Evolutionary conservation across 306 rosid genomes (phyloP).

Genomic region (Castanea crenata): DNA sequence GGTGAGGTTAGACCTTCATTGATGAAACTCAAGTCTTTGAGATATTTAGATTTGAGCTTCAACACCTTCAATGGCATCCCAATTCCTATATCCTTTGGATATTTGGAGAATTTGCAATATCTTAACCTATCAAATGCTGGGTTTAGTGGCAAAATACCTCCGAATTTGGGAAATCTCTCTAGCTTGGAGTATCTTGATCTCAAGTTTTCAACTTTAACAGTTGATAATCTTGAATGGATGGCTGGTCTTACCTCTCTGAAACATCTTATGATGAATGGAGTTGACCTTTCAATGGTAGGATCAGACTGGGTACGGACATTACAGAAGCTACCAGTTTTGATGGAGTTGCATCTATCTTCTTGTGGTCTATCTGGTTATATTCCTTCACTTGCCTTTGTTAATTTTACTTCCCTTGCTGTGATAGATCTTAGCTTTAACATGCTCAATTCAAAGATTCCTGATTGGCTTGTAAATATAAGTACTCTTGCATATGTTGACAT

Average conservation of each 20-base stretch:
- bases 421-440: slow-evolving; percentile 22
- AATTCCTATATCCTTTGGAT: slow-evolving; percentile 35
- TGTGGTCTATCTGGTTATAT: slow-evolving; percentile 22
- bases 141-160: slow-evolving; percentile 33
- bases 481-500: slow-evolving; percentile 29
- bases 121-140: slow-evolving; percentile 44
- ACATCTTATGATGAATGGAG: slow-evolving; percentile 33
- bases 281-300: slow-evolving; percentile 37
- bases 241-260: slow-evolving; percentile 34
- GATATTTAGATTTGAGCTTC: slow-evolving; percentile 43
- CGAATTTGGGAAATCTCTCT: slow-evolving; percentile 37
- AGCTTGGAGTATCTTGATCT: slow-evolving; percentile 37
- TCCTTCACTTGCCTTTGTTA: slow-evolving; percentile 18
- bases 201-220: neutral
- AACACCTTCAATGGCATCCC: slow-evolving; percentile 32
- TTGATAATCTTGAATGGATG: slow-evolving; percentile 29
- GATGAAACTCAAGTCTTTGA: slow-evolving; percentile 34
- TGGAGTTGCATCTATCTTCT: slow-evolving; percentile 30
- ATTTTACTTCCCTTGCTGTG: slow-evolving; percentile 44
- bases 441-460: slow-evolving; percentile 35
- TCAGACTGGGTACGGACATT: slow-evolving; percentile 28
- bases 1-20: slow-evolving; percentile 44
- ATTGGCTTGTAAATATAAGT: slow-evolving; percentile 41
- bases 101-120: slow-evolving; percentile 39
- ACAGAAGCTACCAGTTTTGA: slow-evolving; percentile 24